Evolutionary conservation across 2,329 filamentous ascomycete genomes (phyloP).

Genomic region (Clarireedia homoeocarpa): DNA sequence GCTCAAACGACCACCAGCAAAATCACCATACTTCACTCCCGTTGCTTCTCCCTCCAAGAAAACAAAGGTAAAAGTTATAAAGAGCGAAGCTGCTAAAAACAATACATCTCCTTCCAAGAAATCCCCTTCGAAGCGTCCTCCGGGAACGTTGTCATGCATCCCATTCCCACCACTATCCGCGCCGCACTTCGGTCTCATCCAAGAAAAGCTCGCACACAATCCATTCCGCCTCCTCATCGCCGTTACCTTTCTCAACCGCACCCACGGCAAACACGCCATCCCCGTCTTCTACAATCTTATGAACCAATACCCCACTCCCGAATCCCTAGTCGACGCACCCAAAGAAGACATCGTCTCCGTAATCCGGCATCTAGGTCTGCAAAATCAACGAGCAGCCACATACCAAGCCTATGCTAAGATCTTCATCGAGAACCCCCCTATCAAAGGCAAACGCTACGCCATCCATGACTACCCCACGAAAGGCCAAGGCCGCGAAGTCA

Average conservation of each 20-base stretch:
- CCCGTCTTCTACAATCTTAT: slow-evolving; percentile 68
- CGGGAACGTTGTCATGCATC: slow-evolving; percentile 40
- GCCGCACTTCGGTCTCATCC: slow-evolving; percentile 67
- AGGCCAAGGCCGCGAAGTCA: slow-evolving; percentile 41
- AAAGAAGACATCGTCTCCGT: slow-evolving; percentile 48
- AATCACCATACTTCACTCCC: slow-evolving; percentile 28
- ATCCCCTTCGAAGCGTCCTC: slow-evolving; percentile 16
- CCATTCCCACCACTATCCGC: slow-evolving; percentile 61
- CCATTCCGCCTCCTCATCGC: slow-evolving; percentile 78
- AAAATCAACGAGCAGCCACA: slow-evolving; percentile 55
- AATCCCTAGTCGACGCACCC: slow-evolving; percentile 50
- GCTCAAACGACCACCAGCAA: slow-evolving; percentile 19
- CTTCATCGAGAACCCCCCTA: slow-evolving; percentile 57
- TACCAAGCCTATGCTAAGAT: slow-evolving; percentile 62
- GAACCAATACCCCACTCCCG: slow-evolving; percentile 57
- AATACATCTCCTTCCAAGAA: not conserved
- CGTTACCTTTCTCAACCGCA: slow-evolving; percentile 79
- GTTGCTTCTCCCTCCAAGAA: slow-evolving; percentile 7
- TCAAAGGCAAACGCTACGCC: slow-evolving; percentile 46
- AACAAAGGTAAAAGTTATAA: not conserved
- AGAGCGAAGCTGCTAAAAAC: not conserved
- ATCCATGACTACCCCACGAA: slow-evolving; percentile 46
- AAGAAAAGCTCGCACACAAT: slow-evolving; percentile 67
- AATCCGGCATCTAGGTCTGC: slow-evolving; percentile 65
- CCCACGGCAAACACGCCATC: slow-evolving; percentile 63